Percentiles rank a stretch among this genome's conserved stretches.
Conservation (phyloP, 1,284 basidiomycete species). For the Psilocybe mexicana region DNA sequence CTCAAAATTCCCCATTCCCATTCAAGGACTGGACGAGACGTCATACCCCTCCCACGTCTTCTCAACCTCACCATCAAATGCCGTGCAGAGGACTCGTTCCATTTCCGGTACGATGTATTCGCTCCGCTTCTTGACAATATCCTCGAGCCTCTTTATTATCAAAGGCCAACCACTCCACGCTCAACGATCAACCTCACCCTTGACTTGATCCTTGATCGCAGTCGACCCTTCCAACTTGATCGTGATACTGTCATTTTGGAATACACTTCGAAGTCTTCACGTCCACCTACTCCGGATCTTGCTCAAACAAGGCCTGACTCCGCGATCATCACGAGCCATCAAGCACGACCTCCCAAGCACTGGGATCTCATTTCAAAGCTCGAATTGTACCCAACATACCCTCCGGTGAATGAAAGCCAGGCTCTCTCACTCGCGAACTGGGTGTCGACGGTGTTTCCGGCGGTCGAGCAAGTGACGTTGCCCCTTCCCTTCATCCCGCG, state of each 20-base stretch:
- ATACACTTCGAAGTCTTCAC: not conserved
- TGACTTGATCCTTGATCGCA: conserved; percentile 1
- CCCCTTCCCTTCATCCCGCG: conserved; percentile 6
- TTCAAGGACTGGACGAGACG: not conserved
- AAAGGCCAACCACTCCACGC: not conserved
- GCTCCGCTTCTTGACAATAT: not conserved
- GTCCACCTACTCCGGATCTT: no score
- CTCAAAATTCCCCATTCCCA: not conserved
- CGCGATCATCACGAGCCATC: not conserved
- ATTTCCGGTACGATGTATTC: conserved; percentile 6
- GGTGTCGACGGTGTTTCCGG: conserved; percentile 11
- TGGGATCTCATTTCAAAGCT: conserved; percentile 10
- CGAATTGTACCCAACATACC: conserved; percentile 1
- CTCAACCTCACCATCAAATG: conserved; percentile 4
- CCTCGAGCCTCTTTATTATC: not conserved
- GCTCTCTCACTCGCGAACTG: conserved; percentile 4
- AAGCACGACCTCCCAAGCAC: not conserved
- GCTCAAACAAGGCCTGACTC: no score
- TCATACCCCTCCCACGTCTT: not conserved
- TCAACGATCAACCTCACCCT: conserved; percentile 4
- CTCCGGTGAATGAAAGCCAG: not conserved
- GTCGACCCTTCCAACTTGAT: conserved; percentile 5
- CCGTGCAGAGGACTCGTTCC: not conserved
- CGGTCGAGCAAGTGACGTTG: conserved; percentile 1
- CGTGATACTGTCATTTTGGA: not conserved